phyloP scores from a whole-genome alignment of 495 filamentous ascomycete species.

The Lichenothelia convexa region DNA sequence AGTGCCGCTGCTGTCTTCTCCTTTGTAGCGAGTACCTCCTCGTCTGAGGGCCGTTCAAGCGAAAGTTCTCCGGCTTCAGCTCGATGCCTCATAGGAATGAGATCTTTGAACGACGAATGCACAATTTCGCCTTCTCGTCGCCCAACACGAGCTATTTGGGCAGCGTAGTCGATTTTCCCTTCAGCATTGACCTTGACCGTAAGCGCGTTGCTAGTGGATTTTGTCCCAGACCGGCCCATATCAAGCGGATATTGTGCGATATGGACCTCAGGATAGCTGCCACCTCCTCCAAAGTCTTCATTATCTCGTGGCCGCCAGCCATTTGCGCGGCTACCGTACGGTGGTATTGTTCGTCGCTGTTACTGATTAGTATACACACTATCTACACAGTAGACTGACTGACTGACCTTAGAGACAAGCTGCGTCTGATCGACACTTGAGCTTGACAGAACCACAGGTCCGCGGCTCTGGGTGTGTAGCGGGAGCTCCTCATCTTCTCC shows the following conservation, averaged over 20 bases:
- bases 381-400: not conserved
- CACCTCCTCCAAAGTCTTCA: slow-evolving; percentile 92
- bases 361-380: slow-evolving; percentile 1
- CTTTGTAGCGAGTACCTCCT: slow-evolving; percentile 63
- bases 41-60: slow-evolving; percentile 69
- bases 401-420: slow-evolving; percentile 57
- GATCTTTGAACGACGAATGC: slow-evolving; percentile 88
- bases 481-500: slow-evolving; percentile 72
- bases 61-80: slow-evolving; percentile 88
- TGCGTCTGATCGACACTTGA: slow-evolving; percentile 70
- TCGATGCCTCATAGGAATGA: slow-evolving; percentile 85
- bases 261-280: slow-evolving; percentile 86
- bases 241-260: slow-evolving; percentile 90
- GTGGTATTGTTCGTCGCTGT: slow-evolving; percentile 65
- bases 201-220: slow-evolving; percentile 66
- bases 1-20: slow-evolving; percentile 80
- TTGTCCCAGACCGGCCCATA: slow-evolving; percentile 64
- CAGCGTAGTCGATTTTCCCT: slow-evolving; percentile 91
- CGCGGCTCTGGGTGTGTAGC: slow-evolving; percentile 50
- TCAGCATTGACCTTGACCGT: slow-evolving; percentile 78
- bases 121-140: slow-evolving; percentile 70
- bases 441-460: slow-evolving; percentile 60
- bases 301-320: slow-evolving; percentile 72
- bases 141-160: slow-evolving; percentile 81
- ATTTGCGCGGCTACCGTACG: slow-evolving; percentile 57